A percentile compares a stretch with the other conserved stretches of the same genome.
These are phyloP conservation scores for Neofusicoccum sp. DNA, from an alignment of 2,329 filamentous ascomycete genomes.

Conservation along the genomic window DNA sequence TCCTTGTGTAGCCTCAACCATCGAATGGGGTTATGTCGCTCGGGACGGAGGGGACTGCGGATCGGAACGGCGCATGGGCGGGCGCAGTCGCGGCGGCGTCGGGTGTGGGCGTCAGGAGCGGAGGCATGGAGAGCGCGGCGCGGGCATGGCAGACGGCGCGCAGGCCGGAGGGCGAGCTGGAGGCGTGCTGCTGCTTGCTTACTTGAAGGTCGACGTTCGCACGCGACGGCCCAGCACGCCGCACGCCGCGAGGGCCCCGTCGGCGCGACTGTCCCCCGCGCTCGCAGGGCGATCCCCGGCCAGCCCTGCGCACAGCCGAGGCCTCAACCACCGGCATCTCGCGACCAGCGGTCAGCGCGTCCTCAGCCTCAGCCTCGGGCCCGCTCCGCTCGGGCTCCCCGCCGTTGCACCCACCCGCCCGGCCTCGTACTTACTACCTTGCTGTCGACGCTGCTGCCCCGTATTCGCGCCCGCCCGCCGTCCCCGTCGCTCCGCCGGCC, in stretches of 20 bases:
- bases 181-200: constrained; percentile 7
- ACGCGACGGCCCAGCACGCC: background rate
- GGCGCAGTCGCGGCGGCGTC: constrained; percentile 19
- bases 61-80: constrained; percentile 18
- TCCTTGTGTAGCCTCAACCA: constrained; percentile 36
- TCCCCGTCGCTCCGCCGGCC: background rate
- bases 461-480: background rate
- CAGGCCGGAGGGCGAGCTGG: background rate
- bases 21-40: constrained; percentile 30
- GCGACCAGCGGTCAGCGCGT: constrained; percentile 5
- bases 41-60: constrained; percentile 24
- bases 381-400: constrained; percentile 4
- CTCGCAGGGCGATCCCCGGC: constrained; percentile 9
- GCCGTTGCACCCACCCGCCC: background rate
- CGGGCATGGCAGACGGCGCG: background rate
- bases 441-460: background rate
- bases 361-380: constrained; percentile 6
- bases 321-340: background rate
- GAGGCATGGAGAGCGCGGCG: constrained; percentile 15
- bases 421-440: constrained; percentile 8
- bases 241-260: background rate
- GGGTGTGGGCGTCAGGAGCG: constrained; percentile 16
- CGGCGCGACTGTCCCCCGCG: constrained; percentile 1
- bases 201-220: constrained; percentile 11
- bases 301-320: constrained; percentile 14